These are phyloP conservation scores for Chimonanthus praecox DNA, from an alignment of 164 flowering plant genomes.

Conservation along the genomic window DNA sequence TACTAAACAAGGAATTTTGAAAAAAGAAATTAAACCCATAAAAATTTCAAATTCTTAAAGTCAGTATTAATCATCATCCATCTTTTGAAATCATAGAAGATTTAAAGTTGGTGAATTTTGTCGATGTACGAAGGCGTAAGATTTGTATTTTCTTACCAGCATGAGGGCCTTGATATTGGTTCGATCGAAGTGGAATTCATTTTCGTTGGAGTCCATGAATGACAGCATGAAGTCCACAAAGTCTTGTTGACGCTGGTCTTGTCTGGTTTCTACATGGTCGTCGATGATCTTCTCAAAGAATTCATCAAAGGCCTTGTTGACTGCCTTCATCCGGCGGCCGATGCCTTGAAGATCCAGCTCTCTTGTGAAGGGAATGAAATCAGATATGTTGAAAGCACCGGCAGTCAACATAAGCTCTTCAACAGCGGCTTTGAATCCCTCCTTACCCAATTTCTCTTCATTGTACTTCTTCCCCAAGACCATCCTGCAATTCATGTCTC, in stretches of 20 bases:
- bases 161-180: not conserved
- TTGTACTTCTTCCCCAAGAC: slow-evolving; percentile 42
- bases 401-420: slow-evolving; percentile 26
- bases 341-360: slow-evolving; percentile 6
- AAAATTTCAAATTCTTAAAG: not conserved
- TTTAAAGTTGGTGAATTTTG: no score
- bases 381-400: slow-evolving; percentile 32
- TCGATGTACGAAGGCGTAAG: not conserved
- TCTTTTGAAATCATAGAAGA: no score
- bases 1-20: no score
- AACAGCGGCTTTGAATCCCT: slow-evolving; percentile 34
- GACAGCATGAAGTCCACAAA: slow-evolving; percentile 4
- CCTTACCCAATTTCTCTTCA: slow-evolving; percentile 29
- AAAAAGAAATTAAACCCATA: no score
- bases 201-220: not conserved
- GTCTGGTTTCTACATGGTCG: not conserved
- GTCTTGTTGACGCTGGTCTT: not conserved
- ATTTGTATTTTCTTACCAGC: not conserved
- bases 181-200: not conserved
- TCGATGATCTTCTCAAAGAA: slow-evolving; percentile 2
- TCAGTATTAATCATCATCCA: not conserved
- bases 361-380: slow-evolving; percentile 21
- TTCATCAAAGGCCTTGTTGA: not conserved
- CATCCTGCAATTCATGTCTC: slow-evolving; percentile 30
- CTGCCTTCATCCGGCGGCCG: slow-evolving; percentile 2